Percentiles rank a stretch among this genome's conserved stretches.
These are phyloP conservation scores for Talaromyces stipitatus DNA, from an alignment of 495 filamentous ascomycete genomes.

Conservation along the genomic window DNA sequence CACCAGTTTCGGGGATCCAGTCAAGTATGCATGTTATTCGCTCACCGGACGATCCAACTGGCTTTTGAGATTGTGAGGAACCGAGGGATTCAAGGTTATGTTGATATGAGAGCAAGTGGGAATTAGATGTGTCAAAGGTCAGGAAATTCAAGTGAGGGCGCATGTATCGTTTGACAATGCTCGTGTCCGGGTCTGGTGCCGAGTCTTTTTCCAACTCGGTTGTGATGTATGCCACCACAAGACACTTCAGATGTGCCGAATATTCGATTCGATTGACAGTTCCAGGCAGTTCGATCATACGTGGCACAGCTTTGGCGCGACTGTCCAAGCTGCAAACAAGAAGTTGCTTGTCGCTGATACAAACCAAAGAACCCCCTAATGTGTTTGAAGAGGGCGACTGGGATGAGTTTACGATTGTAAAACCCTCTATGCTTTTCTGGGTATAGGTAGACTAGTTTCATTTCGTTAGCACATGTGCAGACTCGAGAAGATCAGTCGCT, in stretches of 20 bases:
- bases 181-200: conserved; percentile 8
- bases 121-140: conserved; percentile 21
- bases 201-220: conserved; percentile 13
- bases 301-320: conserved; percentile 29
- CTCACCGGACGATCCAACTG: conserved; percentile 33
- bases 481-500: conserved; percentile 8
- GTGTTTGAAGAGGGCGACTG: conserved; percentile 7
- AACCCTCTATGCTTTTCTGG: conserved; percentile 27
- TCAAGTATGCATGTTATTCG: conserved; percentile 42
- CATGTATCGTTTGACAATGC: conserved; percentile 16
- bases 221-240: conserved; percentile 35
- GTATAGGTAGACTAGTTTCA: conserved; percentile 30
- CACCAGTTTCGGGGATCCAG: conserved; percentile 35
- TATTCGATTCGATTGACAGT: conserved; percentile 34
- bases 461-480: neutral
- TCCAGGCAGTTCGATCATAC: conserved; percentile 34
- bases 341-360: conserved; percentile 32
- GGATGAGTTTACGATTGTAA: conserved; percentile 16
- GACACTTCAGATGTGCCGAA: conserved; percentile 28
- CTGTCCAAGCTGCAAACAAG: conserved; percentile 30
- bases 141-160: conserved; percentile 35
- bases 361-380: conserved; percentile 29
- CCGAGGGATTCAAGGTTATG: neutral
- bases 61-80: conserved; percentile 19
- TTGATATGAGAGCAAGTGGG: neutral